Conservation (phyloP, 768 basidiomycete species). For the Tricholoma furcatifolium region DNA sequence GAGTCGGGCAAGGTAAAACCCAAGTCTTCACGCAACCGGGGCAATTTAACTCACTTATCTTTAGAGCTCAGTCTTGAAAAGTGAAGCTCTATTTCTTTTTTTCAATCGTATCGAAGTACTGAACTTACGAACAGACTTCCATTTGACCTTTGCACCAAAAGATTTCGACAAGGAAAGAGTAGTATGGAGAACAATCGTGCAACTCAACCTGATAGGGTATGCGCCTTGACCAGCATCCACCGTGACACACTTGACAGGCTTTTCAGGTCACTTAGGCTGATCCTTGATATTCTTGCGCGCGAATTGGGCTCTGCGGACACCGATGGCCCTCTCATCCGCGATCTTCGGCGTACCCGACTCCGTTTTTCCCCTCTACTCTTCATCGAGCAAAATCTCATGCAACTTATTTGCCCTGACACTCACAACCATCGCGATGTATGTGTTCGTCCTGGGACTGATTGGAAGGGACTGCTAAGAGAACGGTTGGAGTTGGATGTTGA, state of each 20-base stretch:
- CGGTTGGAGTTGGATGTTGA: background rate
- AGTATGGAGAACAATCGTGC: slow-evolving; percentile 64
- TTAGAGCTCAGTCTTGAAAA: slow-evolving; percentile 51
- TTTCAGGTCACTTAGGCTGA: slow-evolving; percentile 53
- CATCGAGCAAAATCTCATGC: slow-evolving; percentile 52
- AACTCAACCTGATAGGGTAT: slow-evolving; percentile 68
- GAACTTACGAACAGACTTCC: slow-evolving; percentile 49
- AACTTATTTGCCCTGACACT: slow-evolving; percentile 47
- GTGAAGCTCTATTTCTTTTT: slow-evolving; percentile 22
- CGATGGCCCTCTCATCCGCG: slow-evolving; percentile 20
- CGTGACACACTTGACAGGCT: background rate
- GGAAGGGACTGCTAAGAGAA: slow-evolving; percentile 48
- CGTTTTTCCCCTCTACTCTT: slow-evolving; percentile 48
- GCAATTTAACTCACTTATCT: background rate
- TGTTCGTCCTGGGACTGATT: slow-evolving; percentile 57
- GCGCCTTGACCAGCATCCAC: slow-evolving; percentile 5
- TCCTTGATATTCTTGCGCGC: slow-evolving; percentile 52
- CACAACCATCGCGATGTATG: slow-evolving; percentile 34
- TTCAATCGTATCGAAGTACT: background rate
- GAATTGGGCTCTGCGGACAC: slow-evolving; percentile 34
- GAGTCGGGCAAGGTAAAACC: slow-evolving; percentile 52
- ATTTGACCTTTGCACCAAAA: slow-evolving; percentile 60
- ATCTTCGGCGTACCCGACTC: slow-evolving; percentile 32
- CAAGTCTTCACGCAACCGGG: background rate
- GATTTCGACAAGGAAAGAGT: slow-evolving; percentile 57